Conservation (phyloP, 495 filamentous ascomycete genomes). For the Penicillium coprophilum region DNA sequence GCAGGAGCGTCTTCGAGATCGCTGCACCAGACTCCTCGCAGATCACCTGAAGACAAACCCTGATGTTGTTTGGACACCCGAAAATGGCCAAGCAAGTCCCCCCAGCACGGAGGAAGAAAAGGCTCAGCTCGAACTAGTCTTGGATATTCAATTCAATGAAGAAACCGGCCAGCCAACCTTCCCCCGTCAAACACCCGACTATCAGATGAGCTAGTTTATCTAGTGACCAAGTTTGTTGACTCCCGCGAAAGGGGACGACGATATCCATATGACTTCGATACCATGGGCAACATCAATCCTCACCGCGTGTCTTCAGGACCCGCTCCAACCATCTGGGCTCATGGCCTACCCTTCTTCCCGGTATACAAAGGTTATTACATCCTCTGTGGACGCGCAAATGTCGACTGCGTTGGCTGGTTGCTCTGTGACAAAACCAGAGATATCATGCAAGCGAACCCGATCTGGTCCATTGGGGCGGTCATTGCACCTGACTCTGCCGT, state of each 20-base stretch:
- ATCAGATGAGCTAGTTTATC: constrained; percentile 26
- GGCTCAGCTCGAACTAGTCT: neutral
- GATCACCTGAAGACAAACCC: neutral
- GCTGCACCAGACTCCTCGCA: neutral
- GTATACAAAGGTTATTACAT: constrained; percentile 27
- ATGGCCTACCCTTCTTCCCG: constrained; percentile 26
- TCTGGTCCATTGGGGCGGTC: constrained; percentile 21
- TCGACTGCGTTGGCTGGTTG: constrained; percentile 10
- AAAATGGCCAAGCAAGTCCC: neutral
- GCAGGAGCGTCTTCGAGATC: neutral
- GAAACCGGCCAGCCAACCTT: constrained; percentile 7
- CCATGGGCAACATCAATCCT: constrained; percentile 16
- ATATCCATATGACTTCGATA: constrained; percentile 24
- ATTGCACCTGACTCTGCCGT: constrained; percentile 21
- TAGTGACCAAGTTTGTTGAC: constrained; percentile 19
- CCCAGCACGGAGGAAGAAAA: neutral
- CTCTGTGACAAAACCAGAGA: neutral
- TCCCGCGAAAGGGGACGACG: neutral
- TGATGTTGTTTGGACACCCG: neutral
- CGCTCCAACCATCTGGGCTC: constrained; percentile 21
- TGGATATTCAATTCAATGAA: neutral
- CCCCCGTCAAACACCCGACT: constrained; percentile 20
- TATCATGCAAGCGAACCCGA: neutral
- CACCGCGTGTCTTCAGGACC: constrained; percentile 19
- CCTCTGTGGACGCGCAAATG: constrained; percentile 21